These are phyloP conservation scores for Stylonectria norvegica DNA, from an alignment of 2,329 filamentous ascomycete genomes.

Conservation along the genomic window DNA sequence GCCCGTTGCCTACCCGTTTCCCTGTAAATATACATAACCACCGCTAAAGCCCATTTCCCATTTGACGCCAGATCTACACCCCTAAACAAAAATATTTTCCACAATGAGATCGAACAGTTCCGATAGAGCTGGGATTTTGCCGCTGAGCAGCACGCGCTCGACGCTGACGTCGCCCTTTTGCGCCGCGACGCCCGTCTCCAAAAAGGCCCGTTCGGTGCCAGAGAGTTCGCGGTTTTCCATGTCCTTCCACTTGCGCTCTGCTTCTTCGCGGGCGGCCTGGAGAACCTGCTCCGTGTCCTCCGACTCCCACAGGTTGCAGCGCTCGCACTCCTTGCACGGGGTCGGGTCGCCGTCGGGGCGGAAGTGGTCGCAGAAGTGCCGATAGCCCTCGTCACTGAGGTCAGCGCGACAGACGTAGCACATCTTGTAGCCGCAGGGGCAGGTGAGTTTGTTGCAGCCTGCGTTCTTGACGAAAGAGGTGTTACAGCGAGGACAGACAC, in stretches of 20 bases:
- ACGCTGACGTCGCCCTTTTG: constrained; percentile 26
- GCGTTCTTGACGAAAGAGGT: constrained; percentile 89
- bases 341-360: constrained; percentile 70
- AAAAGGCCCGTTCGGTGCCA: constrained; percentile 52
- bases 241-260: constrained; percentile 67
- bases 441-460: constrained; percentile 96
- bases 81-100: constrained; percentile 41
- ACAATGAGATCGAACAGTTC: constrained; percentile 46
- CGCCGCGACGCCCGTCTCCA: constrained; percentile 50
- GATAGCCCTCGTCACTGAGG: constrained; percentile 72
- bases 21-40: constrained; percentile 6
- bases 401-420: constrained; percentile 92
- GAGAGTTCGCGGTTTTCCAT: constrained; percentile 58
- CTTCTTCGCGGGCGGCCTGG: constrained; percentile 64
- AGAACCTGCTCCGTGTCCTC: constrained; percentile 70
- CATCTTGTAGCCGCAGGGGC: constrained; percentile 95
- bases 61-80: constrained; percentile 11
- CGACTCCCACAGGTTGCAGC: constrained; percentile 75
- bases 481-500: constrained; percentile 87
- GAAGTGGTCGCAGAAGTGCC: constrained; percentile 96
- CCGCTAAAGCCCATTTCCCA: constrained; percentile 12
- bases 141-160: constrained; percentile 31
- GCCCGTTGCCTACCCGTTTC: constrained; percentile 9
- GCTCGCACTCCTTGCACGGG: constrained; percentile 73
- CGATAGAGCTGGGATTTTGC: constrained; percentile 36